These are phyloP conservation scores for Exophiala spinifera DNA, from an alignment of 2,329 filamentous ascomycete species.

Conservation along the genomic window DNA sequence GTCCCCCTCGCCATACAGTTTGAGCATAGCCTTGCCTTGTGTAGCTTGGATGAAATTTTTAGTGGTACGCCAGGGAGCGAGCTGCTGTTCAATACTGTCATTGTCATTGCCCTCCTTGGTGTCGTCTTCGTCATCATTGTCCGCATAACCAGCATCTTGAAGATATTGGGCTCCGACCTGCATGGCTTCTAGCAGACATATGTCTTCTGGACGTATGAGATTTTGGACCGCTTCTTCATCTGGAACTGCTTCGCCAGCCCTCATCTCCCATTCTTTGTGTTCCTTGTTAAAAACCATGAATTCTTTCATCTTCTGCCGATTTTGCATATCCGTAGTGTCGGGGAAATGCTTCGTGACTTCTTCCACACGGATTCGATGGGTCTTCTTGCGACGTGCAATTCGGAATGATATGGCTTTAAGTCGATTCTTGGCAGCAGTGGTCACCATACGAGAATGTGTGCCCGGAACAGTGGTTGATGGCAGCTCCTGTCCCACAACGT, in stretches of 20 bases:
- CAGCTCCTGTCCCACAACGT: slow-evolving; percentile 88
- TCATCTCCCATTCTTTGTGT: slow-evolving; percentile 80
- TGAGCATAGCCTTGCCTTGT: slow-evolving; percentile 93
- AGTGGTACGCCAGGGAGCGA: slow-evolving; percentile 94
- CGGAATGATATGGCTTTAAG: slow-evolving; percentile 95
- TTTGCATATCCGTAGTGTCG: slow-evolving; percentile 90
- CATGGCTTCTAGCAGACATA: slow-evolving; percentile 94
- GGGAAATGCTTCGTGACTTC: slow-evolving; percentile 90
- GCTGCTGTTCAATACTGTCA: slow-evolving; percentile 77
- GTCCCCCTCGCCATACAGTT: slow-evolving; percentile 89
- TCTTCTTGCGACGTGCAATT: slow-evolving; percentile 72
- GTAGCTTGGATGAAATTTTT: slow-evolving; percentile 95
- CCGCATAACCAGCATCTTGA: slow-evolving; percentile 82
- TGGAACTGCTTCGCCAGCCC: slow-evolving; percentile 68
- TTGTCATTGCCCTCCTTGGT: slow-evolving; percentile 64
- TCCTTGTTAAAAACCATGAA: slow-evolving; percentile 90
- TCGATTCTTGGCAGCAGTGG: slow-evolving; percentile 92
- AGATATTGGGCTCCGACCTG: slow-evolving; percentile 90
- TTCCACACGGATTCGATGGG: slow-evolving; percentile 67
- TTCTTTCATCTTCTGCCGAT: slow-evolving; percentile 93
- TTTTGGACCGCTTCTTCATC: slow-evolving; percentile 76
- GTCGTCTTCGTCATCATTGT: slow-evolving; percentile 52
- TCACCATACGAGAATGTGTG: slow-evolving; percentile 90
- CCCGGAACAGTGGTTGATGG: slow-evolving; percentile 89
- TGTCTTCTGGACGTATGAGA: slow-evolving; percentile 93